Base-by-base conservation (phyloP, 352 stramenopile genomes). In the Pythium aphanidermatum region DNA sequence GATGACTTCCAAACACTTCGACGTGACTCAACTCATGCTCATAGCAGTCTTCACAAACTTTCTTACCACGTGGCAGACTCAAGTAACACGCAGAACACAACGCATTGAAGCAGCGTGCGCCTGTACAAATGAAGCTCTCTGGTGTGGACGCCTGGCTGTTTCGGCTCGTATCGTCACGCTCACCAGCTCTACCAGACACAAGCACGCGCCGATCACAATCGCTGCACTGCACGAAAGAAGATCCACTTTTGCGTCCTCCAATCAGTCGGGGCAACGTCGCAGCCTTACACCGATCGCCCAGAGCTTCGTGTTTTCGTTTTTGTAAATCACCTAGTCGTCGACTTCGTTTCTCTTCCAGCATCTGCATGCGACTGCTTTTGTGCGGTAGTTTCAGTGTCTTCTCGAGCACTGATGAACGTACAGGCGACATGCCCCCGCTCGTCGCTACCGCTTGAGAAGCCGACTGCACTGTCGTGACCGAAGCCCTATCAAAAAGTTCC, bases 11-110 rank as follows among this genome's bases (percentile, higher is more conserved):
- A 24, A 86, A 65, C 1, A 55, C 60, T 40, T 86, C 75, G 9
- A 58, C 30, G 0, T 68, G 60, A 2, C 51, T 41, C 8, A 68
- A 38, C 45, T 90, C 81, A 43, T 90, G 68, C 32, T 80, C 56
- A 44, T 83, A 93, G 38, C 81, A 93, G 19, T 82, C 64, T 53
- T 91, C 78, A 21, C 81, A 93, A 0, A 88, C 42, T 24, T 80
- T 83, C 24, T 65, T 78, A 29, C 51, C 65, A 1, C 28, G 27
- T 6, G 73, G 74, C 2, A 93, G 50, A 19, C 59, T 41, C 1
- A 25, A 42, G 23, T 74, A 84, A 42, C 78, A 93, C 0, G 17
- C 12, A 27, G 24, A n/a, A 41, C 81, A 93, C 32, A 93, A 68
- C 1, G 70, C 43, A 37, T 72, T 83, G 12, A 70, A 65, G 26